These are phyloP conservation scores for Phialophora chinensis DNA, from an alignment of 2,329 filamentous ascomycete species.

Conservation along the genomic window DNA sequence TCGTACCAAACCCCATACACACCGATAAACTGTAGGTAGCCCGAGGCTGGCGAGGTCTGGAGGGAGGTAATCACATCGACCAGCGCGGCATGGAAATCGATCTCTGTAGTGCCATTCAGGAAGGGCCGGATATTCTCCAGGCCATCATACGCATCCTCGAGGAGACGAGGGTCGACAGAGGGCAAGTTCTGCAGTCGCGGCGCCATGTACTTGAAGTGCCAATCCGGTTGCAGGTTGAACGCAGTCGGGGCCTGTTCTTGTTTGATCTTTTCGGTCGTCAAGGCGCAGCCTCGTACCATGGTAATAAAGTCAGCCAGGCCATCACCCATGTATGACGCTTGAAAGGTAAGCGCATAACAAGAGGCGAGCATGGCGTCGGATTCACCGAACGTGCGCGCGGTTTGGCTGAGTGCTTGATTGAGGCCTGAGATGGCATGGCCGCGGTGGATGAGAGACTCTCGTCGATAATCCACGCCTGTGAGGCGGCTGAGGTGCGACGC, in stretches of 20 bases:
- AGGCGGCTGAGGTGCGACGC: slow-evolving; percentile 64
- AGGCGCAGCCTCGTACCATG: slow-evolving; percentile 45
- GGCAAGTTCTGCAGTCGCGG: slow-evolving; percentile 37
- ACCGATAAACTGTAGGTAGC: slow-evolving; percentile 51
- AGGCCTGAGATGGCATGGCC: slow-evolving; percentile 69
- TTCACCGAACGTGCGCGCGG: slow-evolving; percentile 35
- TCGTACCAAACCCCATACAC: slow-evolving; percentile 51
- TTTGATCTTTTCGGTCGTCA: slow-evolving; percentile 47
- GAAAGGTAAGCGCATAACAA: slow-evolving; percentile 45
- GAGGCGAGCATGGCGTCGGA: slow-evolving; percentile 44
- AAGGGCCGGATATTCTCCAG: slow-evolving; percentile 39
- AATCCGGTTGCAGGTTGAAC: slow-evolving; percentile 39
- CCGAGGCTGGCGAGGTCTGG: slow-evolving; percentile 35
- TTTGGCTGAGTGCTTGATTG: slow-evolving; percentile 57
- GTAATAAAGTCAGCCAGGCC: slow-evolving; percentile 45
- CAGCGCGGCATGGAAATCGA: slow-evolving; percentile 38
- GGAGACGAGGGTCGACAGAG: slow-evolving; percentile 28
- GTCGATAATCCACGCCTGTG: slow-evolving; percentile 56
- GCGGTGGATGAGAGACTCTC: slow-evolving; percentile 68
- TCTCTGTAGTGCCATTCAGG: slow-evolving; percentile 43
- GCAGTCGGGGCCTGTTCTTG: slow-evolving; percentile 38
- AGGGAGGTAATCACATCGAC: slow-evolving; percentile 36
- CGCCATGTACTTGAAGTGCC: slow-evolving; percentile 38
- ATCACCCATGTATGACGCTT: slow-evolving; percentile 45
- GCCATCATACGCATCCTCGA: slow-evolving; percentile 34